Evolutionary conservation across 495 filamentous ascomycete species (phyloP), one percentile per base, ranked within the genome.

Genomic region (Lasiosphaeris hirsuta): DNA sequence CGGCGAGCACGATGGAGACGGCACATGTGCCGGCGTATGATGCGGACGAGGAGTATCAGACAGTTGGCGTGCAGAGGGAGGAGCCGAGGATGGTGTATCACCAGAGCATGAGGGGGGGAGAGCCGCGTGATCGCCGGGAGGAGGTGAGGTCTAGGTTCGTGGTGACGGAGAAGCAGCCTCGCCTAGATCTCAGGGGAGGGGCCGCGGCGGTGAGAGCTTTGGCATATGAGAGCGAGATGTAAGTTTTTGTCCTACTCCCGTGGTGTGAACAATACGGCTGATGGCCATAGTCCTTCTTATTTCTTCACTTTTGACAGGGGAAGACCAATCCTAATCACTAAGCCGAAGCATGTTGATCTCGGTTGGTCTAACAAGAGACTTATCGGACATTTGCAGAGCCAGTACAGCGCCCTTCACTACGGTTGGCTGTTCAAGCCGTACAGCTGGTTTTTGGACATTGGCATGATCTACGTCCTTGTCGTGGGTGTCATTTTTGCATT

Each of bases 381-480:
- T 13, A 3, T 51, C 18, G 48, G 13, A 10, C 36, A 34, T 11
- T 35, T 51, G 48, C 48, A 34, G 11, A 18, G n/a, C 2, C 18
- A 51, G 23, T 51, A 51, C 39, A n/a, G 14, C 17, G 14, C 18
- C 17, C 48, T 51, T 11, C 35, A 51, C 23, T 34, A 34, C 48
- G 48, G 48, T 35, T 51, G 48, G 48, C 37, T 51, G 33, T 18
- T 51, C 2, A 30, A 34, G 36, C 48, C 48, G 11, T 51, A 51
- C 23, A 39, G 33, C n/a, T 51, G 48, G 48, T 33, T 34, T 13
- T 13, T 38, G 10, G 48, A 51, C 36, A 38, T 51, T 35, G 48
- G 48, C 48, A 51, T 51, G 48, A 51, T 51, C 33, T 51, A 51
- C 30, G 48, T 51, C 18, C 48, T 51, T 30, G 30, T 51, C 19